Evolutionary conservation across 2,329 filamentous ascomycete genomes (phyloP), one percentile per base, ranked within the genome.

Genomic region (Capronia epimyces): DNA sequence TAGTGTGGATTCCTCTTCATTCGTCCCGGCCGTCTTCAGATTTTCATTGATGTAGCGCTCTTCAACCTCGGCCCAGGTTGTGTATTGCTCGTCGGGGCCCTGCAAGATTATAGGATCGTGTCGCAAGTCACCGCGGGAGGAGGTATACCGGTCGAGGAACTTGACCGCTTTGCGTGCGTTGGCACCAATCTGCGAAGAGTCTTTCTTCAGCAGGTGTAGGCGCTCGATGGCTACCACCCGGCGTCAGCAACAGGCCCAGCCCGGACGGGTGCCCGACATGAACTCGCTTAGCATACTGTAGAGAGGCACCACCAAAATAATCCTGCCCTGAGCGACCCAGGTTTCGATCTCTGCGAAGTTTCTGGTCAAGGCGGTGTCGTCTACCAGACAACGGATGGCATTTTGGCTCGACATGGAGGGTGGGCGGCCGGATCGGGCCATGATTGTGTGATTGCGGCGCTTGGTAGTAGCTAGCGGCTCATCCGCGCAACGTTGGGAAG

Each of bases 331-430:
- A 21, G 70, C 67, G 43, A 74, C 72, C 72, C 74, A 77, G 63
- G 69, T 69, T 63, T 77, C 77, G 53, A 78, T 73, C 61, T 76
- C 74, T 50, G 71, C 72, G 56, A 78, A 74, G 53, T 74, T 76
- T 45, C 73, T 72, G 41, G 72, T 74, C 49, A 78, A 63, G 42
- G 73, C 73, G 44, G 74, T 76, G 58, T 76, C 75, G 62, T 78
- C 75, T 56, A 75, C 72, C 55, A 76, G 72, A 66, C 75, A 77
- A 63, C 75, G 71, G 58, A 76, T 73, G 58, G 71, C 66, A 62
- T 73, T 75, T 59, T 68, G 68, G 40, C 50, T 50, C 12, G 58
- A 46, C 58, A 57, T 55, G 43, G 43, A 27, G 10, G 32, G 42
- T 16, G 43, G 27, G n/a, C 34, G 40, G 20, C 34, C 18, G 43